A percentile compares a stretch with the other conserved stretches of the same genome.
Evolutionary conservation across 768 basidiomycete genomes (phyloP).

Genomic region (Amanita rimosa): DNA sequence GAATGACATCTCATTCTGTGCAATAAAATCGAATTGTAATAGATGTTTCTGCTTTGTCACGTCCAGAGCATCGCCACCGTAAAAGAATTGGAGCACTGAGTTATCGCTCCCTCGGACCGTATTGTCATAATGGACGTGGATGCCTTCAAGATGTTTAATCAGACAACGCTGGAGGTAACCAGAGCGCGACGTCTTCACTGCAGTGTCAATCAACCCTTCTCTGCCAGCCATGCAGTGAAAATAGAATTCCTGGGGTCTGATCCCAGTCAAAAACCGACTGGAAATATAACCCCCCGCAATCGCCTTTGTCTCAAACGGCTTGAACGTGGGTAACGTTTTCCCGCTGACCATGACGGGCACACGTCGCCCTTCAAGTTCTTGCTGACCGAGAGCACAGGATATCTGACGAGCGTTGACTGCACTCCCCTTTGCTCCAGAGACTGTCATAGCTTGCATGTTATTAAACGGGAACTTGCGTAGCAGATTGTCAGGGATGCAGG

Average conservation of each 20-base stretch:
- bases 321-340: constrained; percentile 96
- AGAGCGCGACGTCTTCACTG: constrained; percentile 97
- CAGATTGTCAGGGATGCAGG: constrained; percentile 76
- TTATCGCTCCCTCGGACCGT: constrained; percentile 94
- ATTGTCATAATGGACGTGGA: constrained; percentile 95
- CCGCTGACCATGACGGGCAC: constrained; percentile 99
- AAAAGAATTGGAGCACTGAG: constrained; percentile 91
- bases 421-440: constrained; percentile 96
- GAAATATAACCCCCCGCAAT: constrained; percentile 98
- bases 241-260: constrained; percentile 98
- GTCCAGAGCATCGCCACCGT: constrained; percentile 94
- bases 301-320: constrained; percentile 93
- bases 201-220: constrained; percentile 98
- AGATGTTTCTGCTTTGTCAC: constrained; percentile 97
- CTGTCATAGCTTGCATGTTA: constrained; percentile 99
- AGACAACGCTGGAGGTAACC: constrained; percentile 97
- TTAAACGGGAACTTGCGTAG: constrained; percentile 94
- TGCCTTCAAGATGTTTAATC: constrained; percentile 96
- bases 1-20: constrained; percentile 73
- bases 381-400: constrained; percentile 95
- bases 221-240: constrained; percentile 99
- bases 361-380: constrained; percentile 95
- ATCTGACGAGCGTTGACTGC: constrained; percentile 97
- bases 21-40: constrained; percentile 87
- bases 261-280: constrained; percentile 96